These are phyloP conservation scores for Hirschioporus abietinus DNA, from an alignment of 768 basidiomycete species.

Conservation along the genomic window DNA sequence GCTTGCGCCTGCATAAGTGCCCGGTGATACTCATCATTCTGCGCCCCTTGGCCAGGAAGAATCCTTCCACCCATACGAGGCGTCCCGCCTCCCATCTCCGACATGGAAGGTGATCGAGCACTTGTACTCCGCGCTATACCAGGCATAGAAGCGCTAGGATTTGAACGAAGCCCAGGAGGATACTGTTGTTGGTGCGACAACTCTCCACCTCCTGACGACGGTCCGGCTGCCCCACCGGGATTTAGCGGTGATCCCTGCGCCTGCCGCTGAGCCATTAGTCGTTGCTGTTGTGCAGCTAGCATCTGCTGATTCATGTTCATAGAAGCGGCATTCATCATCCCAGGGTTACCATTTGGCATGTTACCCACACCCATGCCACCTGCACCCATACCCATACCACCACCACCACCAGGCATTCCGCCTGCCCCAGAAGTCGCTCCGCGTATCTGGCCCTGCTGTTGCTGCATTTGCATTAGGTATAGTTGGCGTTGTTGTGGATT, in stretches of 20 bases:
- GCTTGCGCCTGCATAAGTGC: slow-evolving; percentile 2
- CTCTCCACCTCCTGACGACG: background rate
- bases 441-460: slow-evolving; percentile 2
- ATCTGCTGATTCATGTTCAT: background rate
- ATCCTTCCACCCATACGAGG: slow-evolving; percentile 3
- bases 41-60: background rate
- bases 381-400: background rate
- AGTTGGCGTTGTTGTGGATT: slow-evolving; percentile 4
- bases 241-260: background rate
- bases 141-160: background rate
- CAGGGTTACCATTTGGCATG: background rate
- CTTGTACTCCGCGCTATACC: slow-evolving; percentile 3
- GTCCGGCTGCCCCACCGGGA: background rate
- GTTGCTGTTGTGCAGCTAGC: slow-evolving; percentile 1
- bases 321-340: background rate
- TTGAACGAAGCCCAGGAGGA: slow-evolving; percentile 2
- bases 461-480: slow-evolving; percentile 5
- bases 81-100: background rate
- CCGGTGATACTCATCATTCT: slow-evolving; percentile 2
- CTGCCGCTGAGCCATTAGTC: slow-evolving; percentile 3
- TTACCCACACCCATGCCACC: background rate
- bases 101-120: background rate
- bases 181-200: background rate
- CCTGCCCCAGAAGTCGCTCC: slow-evolving; percentile 1
- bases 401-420: background rate